Conservation (phyloP, 2,329 filamentous ascomycete genomes). For the Scytalidium lignicola region DNA sequence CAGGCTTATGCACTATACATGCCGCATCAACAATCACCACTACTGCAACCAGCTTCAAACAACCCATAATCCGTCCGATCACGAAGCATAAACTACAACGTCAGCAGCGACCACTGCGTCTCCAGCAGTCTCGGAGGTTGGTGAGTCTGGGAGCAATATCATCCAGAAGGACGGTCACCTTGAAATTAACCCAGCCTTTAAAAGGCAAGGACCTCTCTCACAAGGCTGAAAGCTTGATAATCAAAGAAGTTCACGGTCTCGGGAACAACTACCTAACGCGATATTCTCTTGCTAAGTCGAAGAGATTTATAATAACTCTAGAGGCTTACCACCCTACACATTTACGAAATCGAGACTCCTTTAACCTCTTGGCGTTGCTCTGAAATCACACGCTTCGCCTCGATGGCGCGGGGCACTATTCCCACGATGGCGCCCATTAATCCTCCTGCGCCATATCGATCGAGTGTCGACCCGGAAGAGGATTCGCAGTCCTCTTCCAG, state of each 20-base stretch:
- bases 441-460: constrained; percentile 19
- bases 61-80: constrained; percentile 15
- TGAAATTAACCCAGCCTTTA: neutral
- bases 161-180: neutral
- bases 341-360: neutral
- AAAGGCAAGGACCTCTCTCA: neutral
- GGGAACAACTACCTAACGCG: neutral
- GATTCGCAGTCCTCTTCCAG: constrained; percentile 46
- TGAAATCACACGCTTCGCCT: neutral
- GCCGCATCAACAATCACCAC: neutral
- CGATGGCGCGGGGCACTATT: constrained; percentile 18
- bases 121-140: neutral
- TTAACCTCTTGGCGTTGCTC: neutral
- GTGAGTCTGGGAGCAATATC: neutral
- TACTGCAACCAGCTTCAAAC: constrained; percentile 10
- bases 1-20: neutral
- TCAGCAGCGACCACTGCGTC: constrained; percentile 1
- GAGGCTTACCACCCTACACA: neutral
- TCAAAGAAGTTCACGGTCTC: neutral
- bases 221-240: neutral
- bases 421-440: constrained; percentile 18
- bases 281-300: no score
- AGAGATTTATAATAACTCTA: no score
- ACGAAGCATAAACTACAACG: constrained; percentile 13
- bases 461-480: constrained; percentile 22